Evolutionary conservation across 192 early-diverging fungal species (phyloP), one percentile per base, ranked within the genome.

Genomic region (Coemansia sp.): DNA sequence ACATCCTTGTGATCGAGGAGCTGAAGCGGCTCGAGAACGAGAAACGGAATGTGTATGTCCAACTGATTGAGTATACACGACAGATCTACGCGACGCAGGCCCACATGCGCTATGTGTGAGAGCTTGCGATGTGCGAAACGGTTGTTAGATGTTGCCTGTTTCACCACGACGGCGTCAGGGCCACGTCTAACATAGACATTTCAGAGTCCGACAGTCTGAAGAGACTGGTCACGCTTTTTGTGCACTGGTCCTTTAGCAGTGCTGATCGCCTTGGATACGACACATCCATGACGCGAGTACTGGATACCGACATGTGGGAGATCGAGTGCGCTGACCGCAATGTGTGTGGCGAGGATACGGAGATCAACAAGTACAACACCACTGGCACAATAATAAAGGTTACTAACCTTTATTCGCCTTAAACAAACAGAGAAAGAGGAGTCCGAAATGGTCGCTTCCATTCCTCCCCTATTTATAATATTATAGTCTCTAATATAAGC

Each of bases 241-340:
- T 71, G 0, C 14, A 50, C 50, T 62, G 63, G 70, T 71, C 59
- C 36, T n/a, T 62, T 20, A 65, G 70, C 42, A 34, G 43, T 4
- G 0, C 33, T 3, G 57, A 25, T 2, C 63, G 46, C 19, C 53
- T 71, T 5, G 70, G 70, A 0, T 43, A 42, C 42, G 58, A 71
- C 19, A n/a, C 14, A 20, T 61, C 49, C 4, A 62, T 61, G 0
- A 2, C 0, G 15, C 1, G n/a, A 17, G 40, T 7, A 6, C 0
- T 10, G 7, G 40, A 43, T 3, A 15, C 41, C 2, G 36, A n/a
- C n/a, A 25, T 22, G 3, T 64, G 48, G 48, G 35, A 64, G 35
- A 45, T 50, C 8, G 17, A 17, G 0, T 63, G 25, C 20, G 23
- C 46, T 9, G 13, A 29, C 46, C 29, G 3, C 29, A 29, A 29